Evolutionary conservation across 345 rosid species (phyloP).

Genomic region (Aquilaria yunnanensis): DNA sequence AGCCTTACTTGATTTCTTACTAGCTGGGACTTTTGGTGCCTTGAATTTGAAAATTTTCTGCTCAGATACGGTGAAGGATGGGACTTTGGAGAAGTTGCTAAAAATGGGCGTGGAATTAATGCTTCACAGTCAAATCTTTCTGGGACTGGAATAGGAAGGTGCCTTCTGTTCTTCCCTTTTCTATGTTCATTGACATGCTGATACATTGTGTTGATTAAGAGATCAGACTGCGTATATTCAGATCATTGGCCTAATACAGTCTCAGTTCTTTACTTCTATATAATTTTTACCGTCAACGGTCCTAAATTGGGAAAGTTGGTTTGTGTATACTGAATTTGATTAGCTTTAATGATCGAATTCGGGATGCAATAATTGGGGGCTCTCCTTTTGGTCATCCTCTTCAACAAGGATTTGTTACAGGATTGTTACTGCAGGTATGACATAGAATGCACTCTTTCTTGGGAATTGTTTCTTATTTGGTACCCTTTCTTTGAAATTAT

Average conservation of each 20-base stretch:
- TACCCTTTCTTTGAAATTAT: too few relatives aligned
- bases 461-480: background rate
- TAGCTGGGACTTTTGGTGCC: conserved; percentile 4
- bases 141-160: conserved; percentile 96
- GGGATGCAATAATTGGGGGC: conserved; percentile 97
- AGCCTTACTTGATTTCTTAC: conserved; percentile 1
- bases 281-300: too few relatives aligned
- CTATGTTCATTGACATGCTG: background rate
- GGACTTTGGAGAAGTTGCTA: conserved; percentile 98
- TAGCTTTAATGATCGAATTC: conserved; percentile 93
- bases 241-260: background rate
- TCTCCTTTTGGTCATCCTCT: conserved; percentile 98
- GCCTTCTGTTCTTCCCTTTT: conserved; percentile 3
- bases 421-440: conserved; percentile 72
- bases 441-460: too few relatives aligned
- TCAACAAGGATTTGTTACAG: conserved; percentile 94
- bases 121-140: conserved; percentile 73
- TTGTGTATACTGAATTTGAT: conserved; percentile 15
- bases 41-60: conserved; percentile 8
- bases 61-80: conserved; percentile 96
- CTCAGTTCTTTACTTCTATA: background rate
- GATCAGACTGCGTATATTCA: background rate
- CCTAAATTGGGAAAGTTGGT: too few relatives aligned
- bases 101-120: conserved; percentile 88
- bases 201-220: background rate